These are phyloP conservation scores for Pythium rhizo-oryzae DNA, from an alignment of 352 stramenopile species.

Conservation along the genomic window DNA sequence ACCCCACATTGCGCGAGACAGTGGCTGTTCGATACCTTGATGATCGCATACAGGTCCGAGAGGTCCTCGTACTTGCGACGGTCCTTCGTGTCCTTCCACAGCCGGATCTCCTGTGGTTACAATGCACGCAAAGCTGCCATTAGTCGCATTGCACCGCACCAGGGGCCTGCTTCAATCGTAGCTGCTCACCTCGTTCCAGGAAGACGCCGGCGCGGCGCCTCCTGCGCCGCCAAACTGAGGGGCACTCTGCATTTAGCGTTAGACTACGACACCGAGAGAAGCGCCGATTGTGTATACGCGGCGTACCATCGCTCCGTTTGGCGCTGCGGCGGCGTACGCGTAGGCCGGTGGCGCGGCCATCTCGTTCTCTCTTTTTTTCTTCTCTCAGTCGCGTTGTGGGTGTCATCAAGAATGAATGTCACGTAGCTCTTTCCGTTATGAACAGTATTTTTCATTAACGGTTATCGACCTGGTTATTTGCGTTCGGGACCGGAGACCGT, in stretches of 20 bases:
- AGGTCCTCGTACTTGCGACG: constrained; percentile 87
- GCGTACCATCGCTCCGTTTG: constrained; percentile 9
- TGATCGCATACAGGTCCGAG: constrained; percentile 96
- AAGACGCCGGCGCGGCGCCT: neutral
- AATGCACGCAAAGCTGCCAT: neutral
- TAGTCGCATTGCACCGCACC: too few species aligned
- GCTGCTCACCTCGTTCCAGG: constrained; percentile 25
- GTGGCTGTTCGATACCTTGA: constrained; percentile 73
- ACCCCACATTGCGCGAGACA: too few species aligned
- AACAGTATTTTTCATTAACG: constrained; percentile 15
- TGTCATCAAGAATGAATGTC: constrained; percentile 19
- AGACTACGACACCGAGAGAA: neutral
- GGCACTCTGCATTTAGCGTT: constrained; percentile 2
- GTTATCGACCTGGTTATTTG: constrained; percentile 26
- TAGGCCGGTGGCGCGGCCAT: constrained; percentile 16
- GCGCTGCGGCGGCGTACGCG: neutral
- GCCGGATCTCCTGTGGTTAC: constrained; percentile 59
- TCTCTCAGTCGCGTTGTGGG: neutral
- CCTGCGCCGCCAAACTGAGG: constrained; percentile 6
- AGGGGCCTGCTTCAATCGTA: too few species aligned
- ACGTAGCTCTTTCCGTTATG: constrained; percentile 15
- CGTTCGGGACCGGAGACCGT: constrained; percentile 28
- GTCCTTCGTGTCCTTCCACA: constrained; percentile 86
- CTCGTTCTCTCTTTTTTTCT: neutral
- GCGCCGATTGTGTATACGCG: neutral